phyloP scores from a whole-genome alignment of 2,329 filamentous ascomycete genomes.

The Hortaea sp. region DNA sequence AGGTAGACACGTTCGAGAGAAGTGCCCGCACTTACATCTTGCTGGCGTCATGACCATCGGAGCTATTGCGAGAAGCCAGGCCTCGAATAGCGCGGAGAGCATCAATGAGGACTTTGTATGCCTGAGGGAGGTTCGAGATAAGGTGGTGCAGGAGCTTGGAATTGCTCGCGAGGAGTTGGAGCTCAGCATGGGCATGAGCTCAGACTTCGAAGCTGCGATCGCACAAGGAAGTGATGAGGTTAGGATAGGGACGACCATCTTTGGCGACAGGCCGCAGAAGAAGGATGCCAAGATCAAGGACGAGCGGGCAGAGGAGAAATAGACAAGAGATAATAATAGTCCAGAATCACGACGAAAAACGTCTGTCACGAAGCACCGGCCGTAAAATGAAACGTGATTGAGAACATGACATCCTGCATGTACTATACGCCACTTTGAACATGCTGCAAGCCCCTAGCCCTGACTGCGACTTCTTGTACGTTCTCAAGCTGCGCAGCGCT shows the following conservation, averaged over 20 bases:
- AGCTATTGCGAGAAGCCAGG: conserved; percentile 75
- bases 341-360: too few relatives aligned
- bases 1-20: conserved; percentile 58
- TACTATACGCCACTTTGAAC: too few relatives aligned
- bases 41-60: conserved; percentile 95
- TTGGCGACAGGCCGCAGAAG: conserved; percentile 71
- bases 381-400: too few relatives aligned
- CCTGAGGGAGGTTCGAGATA: conserved; percentile 60
- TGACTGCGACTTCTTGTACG: too few relatives aligned
- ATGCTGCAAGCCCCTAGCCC: too few relatives aligned
- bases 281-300: conserved; percentile 59
- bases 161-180: conserved; percentile 54
- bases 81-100: conserved; percentile 56
- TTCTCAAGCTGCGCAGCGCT: too few relatives aligned
- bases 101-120: conserved; percentile 83
- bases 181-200: conserved; percentile 97
- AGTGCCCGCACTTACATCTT: conserved; percentile 64
- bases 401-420: too few relatives aligned
- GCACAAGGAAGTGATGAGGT: conserved; percentile 78
- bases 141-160: conserved; percentile 54
- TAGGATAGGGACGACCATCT: conserved; percentile 86
- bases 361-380: too few relatives aligned
- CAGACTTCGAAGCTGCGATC: conserved; percentile 88
- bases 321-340: not conserved
- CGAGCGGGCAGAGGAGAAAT: conserved; percentile 4